Percentiles rank a stretch among this genome's conserved stretches.
Conservation (phyloP, 192 early-diverging fungal genomes). For the Tieghemiomyces parasiticus region DNA sequence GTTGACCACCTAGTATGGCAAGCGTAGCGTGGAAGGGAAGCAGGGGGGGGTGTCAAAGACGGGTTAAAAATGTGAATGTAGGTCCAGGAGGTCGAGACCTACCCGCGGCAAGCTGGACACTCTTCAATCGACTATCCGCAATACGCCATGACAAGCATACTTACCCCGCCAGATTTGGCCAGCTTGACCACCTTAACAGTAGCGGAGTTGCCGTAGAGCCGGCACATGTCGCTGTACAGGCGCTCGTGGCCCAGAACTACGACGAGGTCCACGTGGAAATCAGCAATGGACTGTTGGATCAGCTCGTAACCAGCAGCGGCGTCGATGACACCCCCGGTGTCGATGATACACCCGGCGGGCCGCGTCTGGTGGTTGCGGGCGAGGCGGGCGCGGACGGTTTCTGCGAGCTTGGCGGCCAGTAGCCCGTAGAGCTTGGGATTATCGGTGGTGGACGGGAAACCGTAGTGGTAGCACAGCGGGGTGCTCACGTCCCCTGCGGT, state of each 20-base stretch:
- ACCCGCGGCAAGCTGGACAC: too few species aligned
- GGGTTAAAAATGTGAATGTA: too few species aligned
- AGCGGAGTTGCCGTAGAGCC: conserved; percentile 29
- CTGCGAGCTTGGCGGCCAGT: conserved; percentile 43
- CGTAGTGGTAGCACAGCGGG: conserved; percentile 86
- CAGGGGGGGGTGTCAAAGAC: too few species aligned
- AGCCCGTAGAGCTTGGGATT: conserved; percentile 71
- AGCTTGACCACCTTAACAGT: conserved; percentile 66
- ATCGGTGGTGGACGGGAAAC: conserved; percentile 53
- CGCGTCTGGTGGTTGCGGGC: conserved; percentile 39
- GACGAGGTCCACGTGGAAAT: conserved; percentile 65
- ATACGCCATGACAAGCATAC: too few species aligned
- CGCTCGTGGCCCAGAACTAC: conserved; percentile 89
- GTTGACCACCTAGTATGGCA: conserved; percentile 66
- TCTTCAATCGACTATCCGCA: too few species aligned
- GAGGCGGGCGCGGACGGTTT: conserved; percentile 43
- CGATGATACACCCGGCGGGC: conserved; percentile 67
- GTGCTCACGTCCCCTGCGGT: conserved; percentile 35
- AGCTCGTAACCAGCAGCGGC: conserved; percentile 52
- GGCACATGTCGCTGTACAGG: conserved; percentile 65
- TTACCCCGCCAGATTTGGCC: conserved; percentile 82
- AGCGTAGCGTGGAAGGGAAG: too few species aligned
- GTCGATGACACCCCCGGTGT: conserved; percentile 76
- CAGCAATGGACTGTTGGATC: conserved; percentile 52
- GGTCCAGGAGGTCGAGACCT: too few species aligned